Base-by-base conservation (phyloP, 23 red algal species). In the Chondrus crispus region DNA sequence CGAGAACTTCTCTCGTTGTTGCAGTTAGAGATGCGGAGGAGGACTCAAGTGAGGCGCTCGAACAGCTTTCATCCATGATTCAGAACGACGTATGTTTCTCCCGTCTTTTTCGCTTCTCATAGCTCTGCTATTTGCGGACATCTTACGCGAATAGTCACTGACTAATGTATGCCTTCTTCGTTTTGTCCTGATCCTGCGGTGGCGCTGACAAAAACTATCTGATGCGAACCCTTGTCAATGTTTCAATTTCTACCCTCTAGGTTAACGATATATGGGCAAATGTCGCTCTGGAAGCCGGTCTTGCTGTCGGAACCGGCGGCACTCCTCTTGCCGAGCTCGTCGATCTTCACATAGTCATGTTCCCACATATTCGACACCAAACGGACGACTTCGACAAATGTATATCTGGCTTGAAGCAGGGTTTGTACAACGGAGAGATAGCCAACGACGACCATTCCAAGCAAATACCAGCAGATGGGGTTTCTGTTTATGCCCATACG, bases 381-480 rank as follows among this genome's bases (percentile, higher is more conserved):
- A 33, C 40, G n/a, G 84, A 93, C 19, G 78, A 93, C 49, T 97
- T 93, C 49, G 85, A 85, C 26, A 66, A 11, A 24, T 74, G 74
- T 28, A 45, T 97, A 36, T 12, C 33, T 2, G 36, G 68, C 11
- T 53, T 84, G 26, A 30, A 43, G 63, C 46, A 69, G 16, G 75
- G 60, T 20, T 48, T 90, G 2, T 53, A 93, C 20, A 11, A 79
- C 9, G 84, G 66, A 37, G 71, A 73, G 40, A 33, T 98, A 28
- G 53, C 80, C 13, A 46, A 32, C 51, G 49, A 84, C 2, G 74
- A 98, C 48, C 84, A 90, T 62, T 93, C 85, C 41, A 95, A 95
- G 68, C 60, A 80, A 22, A 87, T 98, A 28, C 96, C 96, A 22
- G 93, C 96, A 28, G 96, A 98, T 74, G 88, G 88, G 13, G 93